Evolutionary conservation across 2,329 filamentous ascomycete genomes (phyloP).

Genomic region (Ophiostoma tasmaniense): DNA sequence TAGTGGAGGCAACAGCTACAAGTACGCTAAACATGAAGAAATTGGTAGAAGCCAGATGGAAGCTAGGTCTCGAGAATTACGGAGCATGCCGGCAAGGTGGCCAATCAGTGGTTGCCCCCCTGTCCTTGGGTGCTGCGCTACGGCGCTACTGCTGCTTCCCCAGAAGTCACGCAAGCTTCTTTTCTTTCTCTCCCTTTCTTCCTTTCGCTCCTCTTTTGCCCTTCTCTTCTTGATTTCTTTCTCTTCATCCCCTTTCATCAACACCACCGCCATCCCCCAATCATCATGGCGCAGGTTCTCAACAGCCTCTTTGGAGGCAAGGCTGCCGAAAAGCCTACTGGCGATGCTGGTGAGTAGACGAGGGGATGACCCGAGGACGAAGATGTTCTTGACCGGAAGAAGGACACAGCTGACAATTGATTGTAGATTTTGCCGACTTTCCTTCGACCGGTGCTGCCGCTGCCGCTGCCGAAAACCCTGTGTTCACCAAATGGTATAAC

Average conservation of each 20-base stretch:
- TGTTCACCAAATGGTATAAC: conserved; percentile 94
- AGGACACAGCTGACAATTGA: not conserved
- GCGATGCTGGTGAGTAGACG: conserved; percentile 55
- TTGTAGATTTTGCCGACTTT: conserved; percentile 85
- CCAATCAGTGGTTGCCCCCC: not conserved
- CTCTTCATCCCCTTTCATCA: conserved; percentile 6
- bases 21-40: conserved; percentile 3
- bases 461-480: conserved; percentile 43
- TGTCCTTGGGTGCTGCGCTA: not conserved
- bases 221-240: conserved; percentile 7
- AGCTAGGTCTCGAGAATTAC: conserved; percentile 10
- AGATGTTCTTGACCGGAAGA: too few species aligned
- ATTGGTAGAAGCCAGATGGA: conserved; percentile 14
- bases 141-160: not conserved
- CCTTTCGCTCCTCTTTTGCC: too few species aligned
- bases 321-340: conserved; percentile 43
- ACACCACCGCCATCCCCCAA: conserved; percentile 16
- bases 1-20: too few species aligned
- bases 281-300: conserved; percentile 48
- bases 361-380: not conserved
- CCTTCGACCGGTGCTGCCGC: conserved; percentile 55
- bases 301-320: conserved; percentile 65
- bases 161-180: not conserved
- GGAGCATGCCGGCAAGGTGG: not conserved
- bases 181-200: not conserved